A percentile compares a stretch with the other conserved stretches of the same genome.
phyloP scores from a whole-genome alignment of 2,329 filamentous ascomycete species.

The Helicocarpus griseus region DNA sequence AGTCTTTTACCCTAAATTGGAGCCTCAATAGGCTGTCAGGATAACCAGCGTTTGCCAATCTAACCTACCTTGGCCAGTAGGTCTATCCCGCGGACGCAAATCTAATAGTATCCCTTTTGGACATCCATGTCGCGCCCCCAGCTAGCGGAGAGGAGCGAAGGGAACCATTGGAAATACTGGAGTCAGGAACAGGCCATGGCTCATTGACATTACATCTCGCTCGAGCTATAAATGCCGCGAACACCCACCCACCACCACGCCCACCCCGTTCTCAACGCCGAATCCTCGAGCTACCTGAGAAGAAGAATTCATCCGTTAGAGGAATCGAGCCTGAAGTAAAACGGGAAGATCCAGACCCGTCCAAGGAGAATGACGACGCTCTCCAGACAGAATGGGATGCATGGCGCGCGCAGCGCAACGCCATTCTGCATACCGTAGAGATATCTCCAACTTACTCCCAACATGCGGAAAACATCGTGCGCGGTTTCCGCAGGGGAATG shows the following conservation, averaged over 20 bases:
- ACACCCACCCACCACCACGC: conserved; percentile 43
- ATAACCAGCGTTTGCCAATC: conserved; percentile 13
- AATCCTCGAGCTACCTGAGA: conserved; percentile 14
- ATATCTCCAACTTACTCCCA: conserved; percentile 51
- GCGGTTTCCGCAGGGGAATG: conserved; percentile 58
- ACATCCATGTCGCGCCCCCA: conserved; percentile 52
- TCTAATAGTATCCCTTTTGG: conserved; percentile 65
- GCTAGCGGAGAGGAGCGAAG: conserved; percentile 18
- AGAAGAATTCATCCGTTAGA: conserved; percentile 15
- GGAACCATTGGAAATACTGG: conserved; percentile 61
- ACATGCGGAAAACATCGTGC: conserved; percentile 55
- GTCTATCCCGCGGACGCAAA: conserved; percentile 68
- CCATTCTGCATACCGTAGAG: conserved; percentile 68
- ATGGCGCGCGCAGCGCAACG: conserved; percentile 47
- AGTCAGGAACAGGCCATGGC: conserved; percentile 79
- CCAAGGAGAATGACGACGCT: conserved; percentile 12
- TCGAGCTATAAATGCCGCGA: conserved; percentile 65
- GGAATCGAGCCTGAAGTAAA: conserved; percentile 16
- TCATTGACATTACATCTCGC: conserved; percentile 66
- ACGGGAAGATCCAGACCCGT: conserved; percentile 10
- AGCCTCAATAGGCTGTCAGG: not conserved
- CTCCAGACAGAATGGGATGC: conserved; percentile 31
- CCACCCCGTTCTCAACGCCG: conserved; percentile 26
- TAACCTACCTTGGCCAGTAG: conserved; percentile 27
- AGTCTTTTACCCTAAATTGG: not conserved